These are phyloP conservation scores for Tephrocybe sp. DNA, from an alignment of 768 basidiomycete genomes.

Conservation along the genomic window DNA sequence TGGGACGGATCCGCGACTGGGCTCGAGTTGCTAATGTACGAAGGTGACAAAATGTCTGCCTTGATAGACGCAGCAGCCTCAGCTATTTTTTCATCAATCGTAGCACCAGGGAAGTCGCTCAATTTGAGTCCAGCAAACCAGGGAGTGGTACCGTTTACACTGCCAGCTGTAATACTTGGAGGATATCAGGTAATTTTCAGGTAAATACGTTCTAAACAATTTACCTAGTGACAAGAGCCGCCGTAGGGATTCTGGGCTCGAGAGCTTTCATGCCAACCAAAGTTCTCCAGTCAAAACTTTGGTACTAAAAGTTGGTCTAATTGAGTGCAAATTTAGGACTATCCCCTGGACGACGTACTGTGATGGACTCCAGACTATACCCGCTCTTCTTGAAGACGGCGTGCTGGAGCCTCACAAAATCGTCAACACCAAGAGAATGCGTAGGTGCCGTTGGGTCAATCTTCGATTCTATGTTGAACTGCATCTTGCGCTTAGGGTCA, in stretches of 20 bases:
- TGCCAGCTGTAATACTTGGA: slow-evolving; percentile 39
- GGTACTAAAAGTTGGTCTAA: slow-evolving; percentile 44
- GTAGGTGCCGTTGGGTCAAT: slow-evolving; percentile 56
- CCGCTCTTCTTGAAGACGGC: slow-evolving; percentile 55
- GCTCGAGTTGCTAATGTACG: slow-evolving; percentile 38
- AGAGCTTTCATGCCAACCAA: slow-evolving; percentile 68
- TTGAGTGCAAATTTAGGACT: background rate
- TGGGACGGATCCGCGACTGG: slow-evolving; percentile 43
- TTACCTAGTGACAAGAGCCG: slow-evolving; percentile 69
- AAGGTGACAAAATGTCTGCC: slow-evolving; percentile 67
- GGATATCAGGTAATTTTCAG: background rate
- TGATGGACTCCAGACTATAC: slow-evolving; percentile 60
- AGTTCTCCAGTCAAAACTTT: slow-evolving; percentile 84
- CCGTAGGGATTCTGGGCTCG: slow-evolving; percentile 55
- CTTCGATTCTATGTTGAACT: slow-evolving; percentile 83
- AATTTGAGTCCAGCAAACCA: slow-evolving; percentile 74
- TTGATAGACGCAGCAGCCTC: slow-evolving; percentile 66
- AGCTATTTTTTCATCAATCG: slow-evolving; percentile 57
- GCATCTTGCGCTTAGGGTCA: slow-evolving; percentile 59
- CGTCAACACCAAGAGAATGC: slow-evolving; percentile 51
- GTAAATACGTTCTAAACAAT: slow-evolving; percentile 18
- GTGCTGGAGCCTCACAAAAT: slow-evolving; percentile 65
- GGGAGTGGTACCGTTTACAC: slow-evolving; percentile 47
- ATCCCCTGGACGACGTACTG: slow-evolving; percentile 46
- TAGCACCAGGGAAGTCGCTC: slow-evolving; percentile 61